Conservation (phyloP, 768 basidiomycete species). For the Rhodocollybia butyracea region DNA sequence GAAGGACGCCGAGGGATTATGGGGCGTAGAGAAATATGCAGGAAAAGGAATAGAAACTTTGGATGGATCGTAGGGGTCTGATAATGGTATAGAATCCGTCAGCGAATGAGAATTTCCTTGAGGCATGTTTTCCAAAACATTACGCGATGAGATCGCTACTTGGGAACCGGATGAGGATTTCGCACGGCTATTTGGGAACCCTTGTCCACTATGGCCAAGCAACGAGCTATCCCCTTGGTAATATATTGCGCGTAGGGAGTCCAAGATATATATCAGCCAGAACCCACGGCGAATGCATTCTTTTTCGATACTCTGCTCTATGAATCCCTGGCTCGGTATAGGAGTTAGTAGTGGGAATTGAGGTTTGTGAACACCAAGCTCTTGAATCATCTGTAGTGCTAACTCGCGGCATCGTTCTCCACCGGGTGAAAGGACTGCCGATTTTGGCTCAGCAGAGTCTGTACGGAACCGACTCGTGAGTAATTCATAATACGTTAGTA, state of each 20-base stretch:
- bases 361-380: conserved; percentile 60
- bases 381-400: conserved; percentile 64
- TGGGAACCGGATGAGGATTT: no score
- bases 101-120: not conserved
- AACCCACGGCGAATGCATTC: conserved; percentile 64
- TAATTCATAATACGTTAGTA: conserved; percentile 68
- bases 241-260: conserved; percentile 8
- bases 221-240: conserved; percentile 3
- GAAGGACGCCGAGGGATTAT: conserved; percentile 16
- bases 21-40: not conserved
- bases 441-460: not conserved
- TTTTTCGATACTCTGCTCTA: conserved; percentile 61
- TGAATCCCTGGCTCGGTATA: conserved; percentile 55
- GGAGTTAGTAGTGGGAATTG: conserved; percentile 61
- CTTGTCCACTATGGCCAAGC: conserved; percentile 4
- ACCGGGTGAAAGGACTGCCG: not conserved
- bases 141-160: not conserved
- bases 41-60: not conserved
- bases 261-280: conserved; percentile 8
- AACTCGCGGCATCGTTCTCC: conserved; percentile 38
- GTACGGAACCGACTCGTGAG: no score
- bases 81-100: not conserved
- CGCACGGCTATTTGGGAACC: not conserved
- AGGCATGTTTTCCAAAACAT: not conserved
- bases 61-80: not conserved